A percentile compares a stretch with the other conserved stretches of the same genome.
phyloP scores from a whole-genome alignment of 768 basidiomycete species.

The Suillus tomentosus region DNA sequence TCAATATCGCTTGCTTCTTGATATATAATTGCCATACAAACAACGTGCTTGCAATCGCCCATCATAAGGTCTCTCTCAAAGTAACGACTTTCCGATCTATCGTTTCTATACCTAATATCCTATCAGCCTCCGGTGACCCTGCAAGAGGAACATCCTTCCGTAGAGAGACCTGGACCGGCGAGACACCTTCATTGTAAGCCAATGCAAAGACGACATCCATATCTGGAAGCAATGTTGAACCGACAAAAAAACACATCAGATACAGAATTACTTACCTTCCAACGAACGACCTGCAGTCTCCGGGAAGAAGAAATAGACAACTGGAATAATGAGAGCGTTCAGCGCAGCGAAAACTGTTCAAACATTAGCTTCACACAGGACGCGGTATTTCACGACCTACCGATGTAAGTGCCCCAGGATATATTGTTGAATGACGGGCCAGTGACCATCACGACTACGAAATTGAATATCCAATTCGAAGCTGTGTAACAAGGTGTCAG shows the following conservation, averaged over 20 bases:
- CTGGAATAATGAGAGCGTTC: constrained; percentile 57
- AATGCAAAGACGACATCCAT: constrained; percentile 52
- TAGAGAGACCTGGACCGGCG: constrained; percentile 47
- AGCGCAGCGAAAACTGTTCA: constrained; percentile 52
- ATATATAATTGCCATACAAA: background rate
- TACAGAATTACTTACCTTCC: constrained; percentile 40
- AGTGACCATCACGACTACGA: constrained; percentile 60
- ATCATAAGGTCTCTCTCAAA: background rate
- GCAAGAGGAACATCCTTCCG: constrained; percentile 47
- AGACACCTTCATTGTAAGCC: constrained; percentile 47
- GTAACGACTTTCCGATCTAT: background rate
- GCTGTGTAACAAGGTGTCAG: constrained; percentile 16
- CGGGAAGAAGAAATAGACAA: constrained; percentile 62
- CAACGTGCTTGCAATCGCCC: background rate
- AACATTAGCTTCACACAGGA: background rate
- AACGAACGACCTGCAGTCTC: constrained; percentile 62
- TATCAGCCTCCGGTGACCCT: constrained; percentile 45
- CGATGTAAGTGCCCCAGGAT: constrained; percentile 61
- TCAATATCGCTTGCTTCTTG: background rate
- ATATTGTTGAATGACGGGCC: constrained; percentile 61
- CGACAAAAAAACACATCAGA: background rate
- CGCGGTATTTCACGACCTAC: constrained; percentile 26
- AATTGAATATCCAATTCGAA: constrained; percentile 60
- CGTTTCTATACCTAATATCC: constrained; percentile 22
- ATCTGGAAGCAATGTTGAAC: background rate